Base-by-base conservation (phyloP, 2,329 filamentous ascomycete genomes). In the Fusarium gaditjirri region DNA sequence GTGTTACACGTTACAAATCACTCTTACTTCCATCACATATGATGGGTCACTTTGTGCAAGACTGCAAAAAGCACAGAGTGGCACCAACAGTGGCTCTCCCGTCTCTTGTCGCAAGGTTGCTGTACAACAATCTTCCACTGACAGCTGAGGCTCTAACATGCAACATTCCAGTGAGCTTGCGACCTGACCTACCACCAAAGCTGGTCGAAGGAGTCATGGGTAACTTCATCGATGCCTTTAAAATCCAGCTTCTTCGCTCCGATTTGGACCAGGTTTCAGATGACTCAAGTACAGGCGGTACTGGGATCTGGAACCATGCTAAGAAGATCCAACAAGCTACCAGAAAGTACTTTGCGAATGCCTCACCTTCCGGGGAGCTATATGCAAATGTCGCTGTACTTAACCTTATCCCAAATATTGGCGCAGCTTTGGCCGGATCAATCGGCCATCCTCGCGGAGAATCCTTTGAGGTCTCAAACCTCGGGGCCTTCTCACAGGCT, bases 391-490 rank as follows among this genome's bases (percentile, higher is more conserved):
- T 63, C 16, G 61, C 61, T 16, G 21, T 42, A 5, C 42, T 64
- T 5, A 63, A 29, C 8, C 46, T 63, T 3, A 63, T 63, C 21
- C 44, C 61, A 25, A 33, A 63, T 4, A 21, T 54, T 3, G 36
- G 42, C 19, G 14, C 58, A 5, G 41, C 31, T 16, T 29, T 64
- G 12, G 5, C 17, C 16, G 41, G 46, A 19, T 33, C 46, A 7
- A n/a, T 64, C 6, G 46, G 61, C 2, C 42, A 29, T 6, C 23
- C 58, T 13, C 46, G 61, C 3, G 61, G 58, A 8, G 61, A 64
- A 35, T 54, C 61, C 8, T 64, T 63, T 11, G 61, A 64, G 8
- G 46, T 64, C 6, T 64, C 61, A 4, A 64, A 64, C 11, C 27
- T 64, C 5, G 61, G 58, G 2, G 21, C 19, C 16, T 64, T 54